Conservation (phyloP, 352 stramenopile species). For the Phytophthora quininea region DNA sequence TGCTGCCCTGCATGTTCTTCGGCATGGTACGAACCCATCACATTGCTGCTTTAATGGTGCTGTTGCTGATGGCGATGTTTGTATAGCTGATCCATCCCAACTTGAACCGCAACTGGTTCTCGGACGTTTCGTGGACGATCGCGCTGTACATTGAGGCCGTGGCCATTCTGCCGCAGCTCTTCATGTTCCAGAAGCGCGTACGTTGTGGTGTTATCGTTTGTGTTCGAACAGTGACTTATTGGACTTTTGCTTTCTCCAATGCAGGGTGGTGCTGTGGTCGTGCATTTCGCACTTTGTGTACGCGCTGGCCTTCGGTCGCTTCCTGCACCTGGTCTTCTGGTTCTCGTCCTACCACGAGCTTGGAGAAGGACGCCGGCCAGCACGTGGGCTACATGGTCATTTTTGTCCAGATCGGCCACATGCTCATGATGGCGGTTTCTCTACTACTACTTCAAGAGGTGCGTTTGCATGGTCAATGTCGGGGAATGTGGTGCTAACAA, state of each 20-base stretch:
- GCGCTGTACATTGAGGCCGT: slow-evolving; percentile 97
- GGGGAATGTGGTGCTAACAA: neutral
- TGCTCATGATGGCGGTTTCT: slow-evolving; percentile 99
- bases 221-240: slow-evolving; percentile 5
- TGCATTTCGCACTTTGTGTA: slow-evolving; percentile 98
- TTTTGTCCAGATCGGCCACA: slow-evolving; percentile 97
- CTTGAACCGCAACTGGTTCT: slow-evolving; percentile 97
- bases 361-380: slow-evolving; percentile 86
- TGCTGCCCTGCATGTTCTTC: slow-evolving; percentile 88
- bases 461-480: slow-evolving; percentile 3
- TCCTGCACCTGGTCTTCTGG: slow-evolving; percentile 99
- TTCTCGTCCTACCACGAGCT: slow-evolving; percentile 99
- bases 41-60: slow-evolving; percentile 1
- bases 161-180: slow-evolving; percentile 97
- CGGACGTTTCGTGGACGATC: slow-evolving; percentile 97
- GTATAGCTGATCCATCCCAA: slow-evolving; percentile 93
- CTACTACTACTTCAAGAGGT: slow-evolving; percentile 99
- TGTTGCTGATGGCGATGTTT: neutral
- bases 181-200: slow-evolving; percentile 98
- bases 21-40: slow-evolving; percentile 60
- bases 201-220: slow-evolving; percentile 15
- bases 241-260: neutral
- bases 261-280: slow-evolving; percentile 91
- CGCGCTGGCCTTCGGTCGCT: slow-evolving; percentile 93
- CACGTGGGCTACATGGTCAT: slow-evolving; percentile 95